Percentiles rank a stretch among this genome's conserved stretches.
These are phyloP conservation scores for Penicillium sp. DNA, from an alignment of 2,329 filamentous ascomycete species.

Conservation along the genomic window DNA sequence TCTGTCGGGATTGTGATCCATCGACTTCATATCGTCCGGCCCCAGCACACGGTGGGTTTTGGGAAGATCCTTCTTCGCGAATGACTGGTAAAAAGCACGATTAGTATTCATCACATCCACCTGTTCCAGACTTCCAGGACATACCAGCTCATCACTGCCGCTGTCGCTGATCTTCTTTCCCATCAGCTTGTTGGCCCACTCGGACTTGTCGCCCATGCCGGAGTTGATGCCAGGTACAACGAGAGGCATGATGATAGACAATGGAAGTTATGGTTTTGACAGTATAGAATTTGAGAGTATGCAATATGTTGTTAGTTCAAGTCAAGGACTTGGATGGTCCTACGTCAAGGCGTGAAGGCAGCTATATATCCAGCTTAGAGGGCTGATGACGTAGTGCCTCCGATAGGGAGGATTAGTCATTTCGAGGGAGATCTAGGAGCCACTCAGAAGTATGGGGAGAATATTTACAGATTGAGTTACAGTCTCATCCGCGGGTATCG, in stretches of 20 bases:
- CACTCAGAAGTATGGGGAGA: not conserved
- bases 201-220: constrained; percentile 35
- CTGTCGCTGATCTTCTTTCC: constrained; percentile 49
- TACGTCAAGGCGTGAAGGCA: not conserved
- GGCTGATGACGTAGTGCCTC: constrained; percentile 10
- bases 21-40: constrained; percentile 41
- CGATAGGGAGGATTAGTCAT: constrained; percentile 7
- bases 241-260: constrained; percentile 46
- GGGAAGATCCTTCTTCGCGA: constrained; percentile 51
- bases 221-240: constrained; percentile 48
- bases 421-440: not conserved
- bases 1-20: constrained; percentile 47
- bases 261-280: not conserved
- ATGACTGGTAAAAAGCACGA: constrained; percentile 34
- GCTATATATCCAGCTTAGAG: constrained; percentile 3
- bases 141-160: constrained; percentile 38
- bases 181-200: constrained; percentile 49
- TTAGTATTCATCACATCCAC: not conserved
- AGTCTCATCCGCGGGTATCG: not conserved
- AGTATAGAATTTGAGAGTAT: not conserved
- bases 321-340: not conserved
- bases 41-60: constrained; percentile 47
- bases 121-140: constrained; percentile 4
- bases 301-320: not conserved
- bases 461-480: not conserved